phyloP scores from a whole-genome alignment of 352 stramenopile genomes.

The Phytophthora pini region DNA sequence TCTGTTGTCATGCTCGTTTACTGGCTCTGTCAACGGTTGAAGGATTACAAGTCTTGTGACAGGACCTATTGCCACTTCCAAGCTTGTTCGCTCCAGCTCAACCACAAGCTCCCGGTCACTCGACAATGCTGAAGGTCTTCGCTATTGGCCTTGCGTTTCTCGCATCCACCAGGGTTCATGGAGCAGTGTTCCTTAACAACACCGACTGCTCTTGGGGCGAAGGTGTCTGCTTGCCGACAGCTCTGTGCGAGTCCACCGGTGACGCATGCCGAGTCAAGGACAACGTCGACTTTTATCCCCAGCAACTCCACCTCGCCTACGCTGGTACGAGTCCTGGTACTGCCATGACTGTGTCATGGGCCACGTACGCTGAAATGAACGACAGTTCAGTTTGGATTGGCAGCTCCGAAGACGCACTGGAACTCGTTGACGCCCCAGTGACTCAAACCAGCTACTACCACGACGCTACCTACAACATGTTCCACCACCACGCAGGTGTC shows the following conservation, averaged over 20 bases:
- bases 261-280: conserved; percentile 15
- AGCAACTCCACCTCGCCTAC: conserved; percentile 60
- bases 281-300: conserved; percentile 32
- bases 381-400: conserved; percentile 56
- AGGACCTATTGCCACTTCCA: neutral
- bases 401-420: conserved; percentile 24
- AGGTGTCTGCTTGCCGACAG: neutral
- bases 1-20: no score
- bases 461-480: conserved; percentile 53
- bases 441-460: conserved; percentile 48
- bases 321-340: conserved; percentile 42
- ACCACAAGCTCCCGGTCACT: neutral
- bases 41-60: no score
- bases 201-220: conserved; percentile 9
- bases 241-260: conserved; percentile 18
- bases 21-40: no score
- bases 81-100: neutral
- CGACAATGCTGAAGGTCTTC: conserved; percentile 14
- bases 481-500: conserved; percentile 47
- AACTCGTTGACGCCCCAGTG: conserved; percentile 13
- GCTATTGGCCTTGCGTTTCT: conserved; percentile 1
- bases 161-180: neutral
- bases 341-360: conserved; percentile 59
- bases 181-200: conserved; percentile 17
- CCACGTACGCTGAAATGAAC: conserved; percentile 39